Percentiles rank a stretch among this genome's conserved stretches.
These are phyloP conservation scores for Arthroderma uncinatum DNA, from an alignment of 2,329 filamentous ascomycete species.

Conservation along the genomic window DNA sequence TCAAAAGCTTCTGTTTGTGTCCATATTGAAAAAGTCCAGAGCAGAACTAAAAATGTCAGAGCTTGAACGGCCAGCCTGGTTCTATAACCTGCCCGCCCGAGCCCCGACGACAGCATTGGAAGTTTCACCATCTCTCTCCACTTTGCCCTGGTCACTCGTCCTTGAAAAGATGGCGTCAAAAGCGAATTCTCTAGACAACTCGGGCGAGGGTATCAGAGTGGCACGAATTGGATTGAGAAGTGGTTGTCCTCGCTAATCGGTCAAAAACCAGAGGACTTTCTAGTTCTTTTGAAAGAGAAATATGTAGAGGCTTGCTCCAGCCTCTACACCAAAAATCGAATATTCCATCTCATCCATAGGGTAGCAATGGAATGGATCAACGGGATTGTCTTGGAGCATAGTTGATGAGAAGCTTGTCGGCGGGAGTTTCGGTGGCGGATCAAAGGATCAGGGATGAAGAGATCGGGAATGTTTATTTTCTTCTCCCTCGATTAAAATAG, in stretches of 20 bases:
- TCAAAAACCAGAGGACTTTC: not conserved
- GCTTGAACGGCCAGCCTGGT: not conserved
- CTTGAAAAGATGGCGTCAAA: not conserved
- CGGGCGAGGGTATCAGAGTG: not conserved
- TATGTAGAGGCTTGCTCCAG: not conserved
- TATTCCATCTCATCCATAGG: not conserved
- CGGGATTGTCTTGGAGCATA: not conserved
- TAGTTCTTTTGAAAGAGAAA: not conserved
- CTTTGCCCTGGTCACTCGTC: not conserved
- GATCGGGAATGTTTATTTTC: not conserved
- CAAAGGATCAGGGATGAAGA: not conserved
- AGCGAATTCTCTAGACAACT: not conserved
- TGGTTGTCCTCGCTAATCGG: not conserved
- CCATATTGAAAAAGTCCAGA: not conserved
- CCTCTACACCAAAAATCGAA: not conserved
- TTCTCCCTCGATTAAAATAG: not conserved
- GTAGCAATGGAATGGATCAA: not conserved
- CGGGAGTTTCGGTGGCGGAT: not conserved
- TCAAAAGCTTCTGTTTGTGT: not conserved
- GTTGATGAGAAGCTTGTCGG: not conserved
- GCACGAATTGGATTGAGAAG: not conserved
- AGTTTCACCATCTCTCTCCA: not conserved
- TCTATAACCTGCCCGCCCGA: not conserved
- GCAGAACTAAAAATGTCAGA: not conserved
- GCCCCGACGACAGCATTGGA: not conserved